Conservation (phyloP, 2,329 filamentous ascomycete genomes). For the Zasmidium cellare region DNA sequence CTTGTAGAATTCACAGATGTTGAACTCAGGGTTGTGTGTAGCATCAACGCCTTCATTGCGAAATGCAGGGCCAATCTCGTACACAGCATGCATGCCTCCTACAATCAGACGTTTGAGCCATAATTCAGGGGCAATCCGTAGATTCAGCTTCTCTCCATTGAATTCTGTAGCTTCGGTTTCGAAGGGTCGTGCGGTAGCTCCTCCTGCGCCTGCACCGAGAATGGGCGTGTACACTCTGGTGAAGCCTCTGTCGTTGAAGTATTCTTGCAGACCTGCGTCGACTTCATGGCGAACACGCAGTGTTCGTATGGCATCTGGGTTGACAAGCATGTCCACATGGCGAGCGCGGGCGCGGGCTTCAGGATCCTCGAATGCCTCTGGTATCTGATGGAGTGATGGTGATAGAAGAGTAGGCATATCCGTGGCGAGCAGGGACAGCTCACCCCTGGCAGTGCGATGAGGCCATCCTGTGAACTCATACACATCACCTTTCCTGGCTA, state of each 20-base stretch:
- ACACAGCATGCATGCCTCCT: constrained; percentile 83
- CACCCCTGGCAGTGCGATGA: constrained; percentile 68
- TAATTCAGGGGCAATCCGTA: constrained; percentile 90
- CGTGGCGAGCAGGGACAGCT: constrained; percentile 71
- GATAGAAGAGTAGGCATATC: constrained; percentile 71
- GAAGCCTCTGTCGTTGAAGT: constrained; percentile 71
- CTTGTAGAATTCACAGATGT: constrained; percentile 95
- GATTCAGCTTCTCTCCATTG: constrained; percentile 66
- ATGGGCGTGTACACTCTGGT: constrained; percentile 91
- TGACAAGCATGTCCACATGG: constrained; percentile 83
- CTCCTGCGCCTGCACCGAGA: constrained; percentile 77
- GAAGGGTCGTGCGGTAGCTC: constrained; percentile 85
- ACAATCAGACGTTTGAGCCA: constrained; percentile 92
- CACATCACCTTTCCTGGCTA: constrained; percentile 79
- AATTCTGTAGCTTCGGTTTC: constrained; percentile 77
- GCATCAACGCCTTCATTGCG: constrained; percentile 84
- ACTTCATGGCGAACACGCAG: constrained; percentile 74
- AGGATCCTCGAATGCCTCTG: constrained; percentile 66
- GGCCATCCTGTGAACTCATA: constrained; percentile 69
- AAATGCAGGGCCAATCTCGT: constrained; percentile 90
- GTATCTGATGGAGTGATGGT: constrained; percentile 77
- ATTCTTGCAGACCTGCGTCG: constrained; percentile 70
- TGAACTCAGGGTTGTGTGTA: constrained; percentile 97
- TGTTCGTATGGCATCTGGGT: constrained; percentile 65
- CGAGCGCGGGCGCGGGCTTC: constrained; percentile 74